A percentile compares a stretch with the other conserved stretches of the same genome.
Evolutionary conservation across 805 yeast genomes (phyloP).

Genomic region (Scheffersomyces ergatensis): DNA sequence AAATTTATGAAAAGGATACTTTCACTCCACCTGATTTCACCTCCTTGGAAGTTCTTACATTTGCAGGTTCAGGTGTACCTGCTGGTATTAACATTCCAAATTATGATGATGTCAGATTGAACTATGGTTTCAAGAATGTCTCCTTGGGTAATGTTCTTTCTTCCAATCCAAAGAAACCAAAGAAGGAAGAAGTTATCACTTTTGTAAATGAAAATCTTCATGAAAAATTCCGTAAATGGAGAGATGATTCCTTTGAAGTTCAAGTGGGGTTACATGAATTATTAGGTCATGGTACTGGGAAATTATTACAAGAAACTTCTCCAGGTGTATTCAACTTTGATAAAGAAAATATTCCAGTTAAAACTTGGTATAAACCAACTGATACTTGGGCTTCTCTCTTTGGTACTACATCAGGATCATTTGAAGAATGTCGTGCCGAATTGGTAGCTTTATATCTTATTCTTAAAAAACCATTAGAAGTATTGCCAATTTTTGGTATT

Average conservation of each 20-base stretch:
- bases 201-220: slow-evolving; percentile 56
- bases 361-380: slow-evolving; percentile 74
- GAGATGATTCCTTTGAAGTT: slow-evolving; percentile 83
- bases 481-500: slow-evolving; percentile 74
- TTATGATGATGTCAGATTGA: slow-evolving; percentile 84
- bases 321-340: slow-evolving; percentile 75
- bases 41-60: slow-evolving; percentile 82
- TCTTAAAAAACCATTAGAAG: slow-evolving; percentile 56
- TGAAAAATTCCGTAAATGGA: slow-evolving; percentile 62
- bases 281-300: slow-evolving; percentile 90
- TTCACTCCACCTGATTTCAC: slow-evolving; percentile 93
- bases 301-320: slow-evolving; percentile 55
- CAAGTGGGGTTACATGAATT: slow-evolving; percentile 93
- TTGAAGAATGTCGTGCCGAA: slow-evolving; percentile 93
- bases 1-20: slow-evolving; percentile 73
- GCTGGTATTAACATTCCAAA: slow-evolving; percentile 94
- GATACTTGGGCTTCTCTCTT: slow-evolving; percentile 91
- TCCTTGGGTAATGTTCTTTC: slow-evolving; percentile 82
- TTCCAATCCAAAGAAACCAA: slow-evolving; percentile 62
- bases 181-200: slow-evolving; percentile 64
- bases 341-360: slow-evolving; percentile 55
- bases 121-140: slow-evolving; percentile 84
- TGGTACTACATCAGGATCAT: slow-evolving; percentile 80
- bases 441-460: slow-evolving; percentile 80
- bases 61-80: slow-evolving; percentile 88